Percentiles rank a stretch among this genome's conserved stretches.
phyloP scores from a whole-genome alignment of 306 rosid species.

The Acacia acuminata region DNA sequence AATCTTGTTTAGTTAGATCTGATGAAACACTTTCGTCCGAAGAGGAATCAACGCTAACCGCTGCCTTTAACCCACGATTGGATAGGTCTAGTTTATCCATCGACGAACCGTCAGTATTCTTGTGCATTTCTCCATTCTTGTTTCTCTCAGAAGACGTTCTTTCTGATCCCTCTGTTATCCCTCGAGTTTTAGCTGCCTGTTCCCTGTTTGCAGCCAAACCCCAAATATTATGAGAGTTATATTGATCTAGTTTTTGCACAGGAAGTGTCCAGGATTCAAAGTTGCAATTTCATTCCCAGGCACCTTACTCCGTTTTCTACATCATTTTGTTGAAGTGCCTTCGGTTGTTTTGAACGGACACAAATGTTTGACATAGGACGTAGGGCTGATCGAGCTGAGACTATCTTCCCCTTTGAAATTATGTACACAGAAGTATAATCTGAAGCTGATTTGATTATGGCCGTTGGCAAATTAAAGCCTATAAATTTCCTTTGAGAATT shows the following conservation, averaged over 20 bases:
- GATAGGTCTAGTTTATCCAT: conserved; percentile 46
- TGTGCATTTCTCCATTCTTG: conserved; percentile 30
- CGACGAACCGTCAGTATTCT: conserved; percentile 41
- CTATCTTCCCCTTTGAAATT: conserved; percentile 80
- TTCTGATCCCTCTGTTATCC: conserved; percentile 41
- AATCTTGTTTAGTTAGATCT: conserved; percentile 40
- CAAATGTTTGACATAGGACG: conserved; percentile 53
- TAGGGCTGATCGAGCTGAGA: conserved; percentile 60
- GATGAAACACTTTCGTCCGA: conserved; percentile 48
- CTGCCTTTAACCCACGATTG: conserved; percentile 38
- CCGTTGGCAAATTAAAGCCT: conserved; percentile 54
- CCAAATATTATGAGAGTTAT: neutral
- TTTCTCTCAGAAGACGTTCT: conserved; percentile 20
- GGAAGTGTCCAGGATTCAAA: neutral
- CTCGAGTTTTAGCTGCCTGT: conserved; percentile 34
- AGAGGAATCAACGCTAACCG: conserved; percentile 36
- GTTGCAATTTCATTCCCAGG: conserved; percentile 15
- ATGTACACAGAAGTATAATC: conserved; percentile 76
- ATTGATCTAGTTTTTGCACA: conserved; percentile 7
- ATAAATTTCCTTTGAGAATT: conserved; percentile 63
- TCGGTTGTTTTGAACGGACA: conserved; percentile 37
- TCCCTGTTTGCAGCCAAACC: conserved; percentile 40
- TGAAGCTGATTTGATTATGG: conserved; percentile 67
- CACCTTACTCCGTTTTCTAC: conserved; percentile 55
- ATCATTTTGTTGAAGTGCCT: conserved; percentile 37